phyloP scores from a whole-genome alignment of 345 rosid genomes.

The Anacardium occidentale region DNA sequence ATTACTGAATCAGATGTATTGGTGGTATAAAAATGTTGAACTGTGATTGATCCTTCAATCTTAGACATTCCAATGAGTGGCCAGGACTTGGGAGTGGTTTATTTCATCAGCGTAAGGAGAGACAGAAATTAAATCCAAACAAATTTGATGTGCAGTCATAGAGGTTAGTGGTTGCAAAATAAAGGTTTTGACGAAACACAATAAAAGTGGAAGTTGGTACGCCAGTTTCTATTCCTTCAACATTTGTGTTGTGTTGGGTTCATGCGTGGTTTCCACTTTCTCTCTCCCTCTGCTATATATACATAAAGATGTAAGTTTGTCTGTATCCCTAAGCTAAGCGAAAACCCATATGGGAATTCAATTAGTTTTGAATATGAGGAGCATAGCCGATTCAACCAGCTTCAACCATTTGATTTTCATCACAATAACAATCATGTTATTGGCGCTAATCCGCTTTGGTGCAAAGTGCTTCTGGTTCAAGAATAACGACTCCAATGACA shows the following conservation, averaged over 20 bases:
- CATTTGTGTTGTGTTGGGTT: neutral
- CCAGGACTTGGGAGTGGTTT: too few relatives aligned
- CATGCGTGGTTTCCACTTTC: slow-evolving; percentile 2
- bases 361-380: neutral
- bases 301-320: too few relatives aligned
- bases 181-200: neutral
- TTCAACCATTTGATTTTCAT: neutral
- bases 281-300: neutral
- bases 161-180: neutral
- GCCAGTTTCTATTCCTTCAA: neutral
- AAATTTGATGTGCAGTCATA: too few relatives aligned
- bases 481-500: neutral
- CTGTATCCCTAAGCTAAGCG: too few relatives aligned
- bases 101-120: too few relatives aligned
- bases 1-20: too few relatives aligned
- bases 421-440: slow-evolving; percentile 8
- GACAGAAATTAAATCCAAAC: too few relatives aligned
- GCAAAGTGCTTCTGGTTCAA: neutral
- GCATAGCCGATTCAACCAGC: neutral
- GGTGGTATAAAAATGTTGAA: too few relatives aligned
- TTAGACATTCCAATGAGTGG: too few relatives aligned
- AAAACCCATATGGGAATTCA: neutral
- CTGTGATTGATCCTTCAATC: too few relatives aligned
- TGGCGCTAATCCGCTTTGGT: neutral
- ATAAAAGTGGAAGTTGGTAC: slow-evolving; percentile 1